Evolutionary conservation across 2,329 filamentous ascomycete genomes (phyloP), one percentile per base, ranked within the genome.

Genomic region (Dothiorella sarmentorum): DNA sequence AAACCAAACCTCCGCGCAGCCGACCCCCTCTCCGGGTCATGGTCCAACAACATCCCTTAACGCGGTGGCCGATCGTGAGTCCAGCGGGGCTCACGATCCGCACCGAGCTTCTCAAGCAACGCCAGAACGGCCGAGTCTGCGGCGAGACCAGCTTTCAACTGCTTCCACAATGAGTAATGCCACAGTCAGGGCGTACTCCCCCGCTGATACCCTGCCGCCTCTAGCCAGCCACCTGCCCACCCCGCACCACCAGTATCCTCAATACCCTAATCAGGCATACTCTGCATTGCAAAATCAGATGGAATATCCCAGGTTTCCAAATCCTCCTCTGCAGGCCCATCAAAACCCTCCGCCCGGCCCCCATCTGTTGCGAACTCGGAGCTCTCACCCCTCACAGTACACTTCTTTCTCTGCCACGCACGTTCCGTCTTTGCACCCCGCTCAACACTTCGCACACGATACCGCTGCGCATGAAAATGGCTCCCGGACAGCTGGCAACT

Each of bases 251-350:
- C 49, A 53, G 63, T 69, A 73, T 26, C 74, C 73, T 18, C 65
- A 71, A 59, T 80, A 75, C 63, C 78, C 78, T 44, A 78, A 80
- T 63, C 78, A 81, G 68, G 74, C 78, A 17, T 78, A 78, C 66
- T 73, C 78, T 45, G 78, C 77, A 2, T 69, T 80, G 29, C 78
- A 59, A 31, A 69, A 68, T 52, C 78, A 80, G 66, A 62, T 67
- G 35, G 76, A 79, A 59, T 73, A 77, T 45, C 67, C 70, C 22
- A 51, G 56, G 13, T 58, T 51, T n/a, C 56, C 56, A 24, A 58
- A 58, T 10, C 56, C 56, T 7, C 56, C 56, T 27, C 56, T 58
- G 7, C 47, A 59, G 31, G 57, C 49, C 20, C 47, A 53, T 24
- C 57, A 55, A 22, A 53, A n/a, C 66, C 67, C 15, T 60, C 71